Evolutionary conservation across 192 early-diverging fungal genomes (phyloP).

Genomic region (Linderina pennispora): DNA sequence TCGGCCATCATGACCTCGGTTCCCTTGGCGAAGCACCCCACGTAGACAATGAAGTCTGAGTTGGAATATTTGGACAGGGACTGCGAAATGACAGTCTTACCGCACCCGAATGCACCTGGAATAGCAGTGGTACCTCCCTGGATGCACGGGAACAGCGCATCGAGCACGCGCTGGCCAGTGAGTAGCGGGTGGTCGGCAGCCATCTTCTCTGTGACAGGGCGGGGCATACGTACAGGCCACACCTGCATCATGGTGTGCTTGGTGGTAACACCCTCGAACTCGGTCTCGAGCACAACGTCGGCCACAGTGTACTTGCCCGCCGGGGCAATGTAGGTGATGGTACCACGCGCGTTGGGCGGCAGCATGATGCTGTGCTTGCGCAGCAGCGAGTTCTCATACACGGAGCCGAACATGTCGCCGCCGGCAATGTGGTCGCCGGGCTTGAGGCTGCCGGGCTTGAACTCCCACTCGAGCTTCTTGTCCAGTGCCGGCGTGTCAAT

Average conservation of each 20-base stretch:
- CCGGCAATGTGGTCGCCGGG: conserved; percentile 97
- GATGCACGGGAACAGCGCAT: conserved; percentile 98
- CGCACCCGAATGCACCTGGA: conserved; percentile 99
- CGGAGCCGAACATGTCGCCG: conserved; percentile 92
- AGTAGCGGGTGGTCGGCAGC: conserved; percentile 92
- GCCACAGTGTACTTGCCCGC: conserved; percentile 88
- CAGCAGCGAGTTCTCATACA: conserved; percentile 94
- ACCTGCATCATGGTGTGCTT: conserved; percentile 95
- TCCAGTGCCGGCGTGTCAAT: conserved; percentile 97
- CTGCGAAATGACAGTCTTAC: conserved; percentile 99
- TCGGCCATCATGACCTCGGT: conserved; percentile 62
- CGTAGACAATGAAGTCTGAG: conserved; percentile 99
- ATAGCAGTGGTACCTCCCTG: conserved; percentile 99
- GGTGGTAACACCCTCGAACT: conserved; percentile 92
- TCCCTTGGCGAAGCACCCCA: conserved; percentile 64
- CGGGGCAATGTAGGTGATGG: conserved; percentile 92
- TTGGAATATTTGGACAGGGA: conserved; percentile 99
- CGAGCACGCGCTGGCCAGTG: conserved; percentile 98
- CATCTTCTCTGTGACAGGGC: conserved; percentile 91
- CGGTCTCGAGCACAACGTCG: conserved; percentile 89
- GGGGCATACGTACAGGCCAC: conserved; percentile 96
- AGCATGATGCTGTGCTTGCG: conserved; percentile 90
- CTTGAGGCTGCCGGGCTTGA: conserved; percentile 87
- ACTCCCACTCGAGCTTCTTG: conserved; percentile 88
- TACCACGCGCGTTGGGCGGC: conserved; percentile 89